A percentile compares a stretch with the other conserved stretches of the same genome.
Conservation (phyloP, 768 basidiomycete species). For the Hirschioporus abietinus region DNA sequence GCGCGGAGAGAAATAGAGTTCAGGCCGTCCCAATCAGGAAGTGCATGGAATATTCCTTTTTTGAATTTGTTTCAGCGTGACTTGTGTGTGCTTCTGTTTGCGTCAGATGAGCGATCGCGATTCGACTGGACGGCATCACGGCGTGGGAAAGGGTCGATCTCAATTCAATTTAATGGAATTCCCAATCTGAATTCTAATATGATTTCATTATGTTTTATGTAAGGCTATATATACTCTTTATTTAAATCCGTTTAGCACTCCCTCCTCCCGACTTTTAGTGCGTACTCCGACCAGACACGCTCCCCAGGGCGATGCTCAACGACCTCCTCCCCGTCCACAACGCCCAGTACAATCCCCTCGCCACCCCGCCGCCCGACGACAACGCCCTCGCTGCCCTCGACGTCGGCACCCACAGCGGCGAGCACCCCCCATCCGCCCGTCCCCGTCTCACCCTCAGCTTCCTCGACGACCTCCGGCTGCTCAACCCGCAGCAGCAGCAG, state of each 20-base stretch:
- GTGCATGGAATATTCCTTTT: neutral
- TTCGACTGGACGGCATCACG: neutral
- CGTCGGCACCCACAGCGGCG: neutral
- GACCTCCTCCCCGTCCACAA: constrained; percentile 53
- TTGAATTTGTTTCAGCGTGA: neutral
- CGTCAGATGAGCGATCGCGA: neutral
- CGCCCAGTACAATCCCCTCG: constrained; percentile 25
- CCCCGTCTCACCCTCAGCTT: constrained; percentile 2
- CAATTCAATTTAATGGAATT: neutral
- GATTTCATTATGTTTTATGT: neutral
- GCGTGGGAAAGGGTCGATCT: neutral
- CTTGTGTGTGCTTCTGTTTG: neutral
- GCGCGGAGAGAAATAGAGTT: neutral
- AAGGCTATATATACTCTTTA: constrained; percentile 2
- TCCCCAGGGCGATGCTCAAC: constrained; percentile 24
- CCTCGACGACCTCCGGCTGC: neutral
- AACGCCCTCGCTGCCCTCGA: constrained; percentile 11
- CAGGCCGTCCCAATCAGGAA: neutral
- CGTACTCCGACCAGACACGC: neutral
- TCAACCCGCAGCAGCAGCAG: constrained; percentile 20
- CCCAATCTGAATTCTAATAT: constrained; percentile 1
- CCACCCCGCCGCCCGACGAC: constrained; percentile 16
- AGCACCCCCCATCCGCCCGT: neutral
- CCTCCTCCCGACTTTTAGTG: neutral
- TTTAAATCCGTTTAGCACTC: constrained; percentile 2